phyloP scores from a whole-genome alignment of 2,329 filamentous ascomycete genomes.

The Cladosporium sp. region DNA sequence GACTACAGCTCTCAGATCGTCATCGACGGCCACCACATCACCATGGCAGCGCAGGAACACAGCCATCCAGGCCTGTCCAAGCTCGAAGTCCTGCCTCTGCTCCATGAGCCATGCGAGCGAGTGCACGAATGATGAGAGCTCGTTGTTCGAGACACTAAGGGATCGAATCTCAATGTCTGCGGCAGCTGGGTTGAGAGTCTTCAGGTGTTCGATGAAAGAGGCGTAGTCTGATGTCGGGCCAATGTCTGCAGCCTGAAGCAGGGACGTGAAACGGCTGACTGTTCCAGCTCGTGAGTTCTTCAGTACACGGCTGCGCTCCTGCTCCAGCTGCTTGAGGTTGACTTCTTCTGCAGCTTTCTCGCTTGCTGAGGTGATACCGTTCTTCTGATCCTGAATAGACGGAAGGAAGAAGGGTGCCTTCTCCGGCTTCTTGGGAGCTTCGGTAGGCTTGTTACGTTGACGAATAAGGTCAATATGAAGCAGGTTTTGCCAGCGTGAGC shows the following conservation, averaged over 20 bases:
- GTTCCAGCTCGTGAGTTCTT: constrained; percentile 18
- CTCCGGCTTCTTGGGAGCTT: constrained; percentile 85
- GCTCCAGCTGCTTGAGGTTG: constrained; percentile 30
- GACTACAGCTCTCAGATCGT: constrained; percentile 3
- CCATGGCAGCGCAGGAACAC: constrained; percentile 82
- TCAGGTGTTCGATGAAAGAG: constrained; percentile 72
- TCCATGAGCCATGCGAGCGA: constrained; percentile 69
- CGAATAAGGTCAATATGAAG: constrained; percentile 87
- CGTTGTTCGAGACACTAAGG: constrained; percentile 52
- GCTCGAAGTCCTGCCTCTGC: constrained; percentile 77
- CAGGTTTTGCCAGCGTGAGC: constrained; percentile 88
- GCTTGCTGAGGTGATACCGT: constrained; percentile 17
- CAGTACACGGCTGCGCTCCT: constrained; percentile 31
- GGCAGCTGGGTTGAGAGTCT: constrained; percentile 74
- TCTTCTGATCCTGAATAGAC: constrained; percentile 47
- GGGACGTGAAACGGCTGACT: constrained; percentile 42
- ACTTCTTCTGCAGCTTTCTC: constrained; percentile 23
- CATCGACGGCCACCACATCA: constrained; percentile 50
- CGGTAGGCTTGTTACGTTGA: constrained; percentile 88
- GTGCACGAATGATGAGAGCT: constrained; percentile 74
- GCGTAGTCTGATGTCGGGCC: constrained; percentile 54
- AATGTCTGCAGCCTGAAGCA: constrained; percentile 41
- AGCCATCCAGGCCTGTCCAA: constrained; percentile 95
- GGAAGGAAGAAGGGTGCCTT: constrained; percentile 96
- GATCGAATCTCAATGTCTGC: constrained; percentile 90